These are phyloP conservation scores for Metschnikowia arizonensis DNA, from an alignment of 805 yeast genomes.

Conservation along the genomic window DNA sequence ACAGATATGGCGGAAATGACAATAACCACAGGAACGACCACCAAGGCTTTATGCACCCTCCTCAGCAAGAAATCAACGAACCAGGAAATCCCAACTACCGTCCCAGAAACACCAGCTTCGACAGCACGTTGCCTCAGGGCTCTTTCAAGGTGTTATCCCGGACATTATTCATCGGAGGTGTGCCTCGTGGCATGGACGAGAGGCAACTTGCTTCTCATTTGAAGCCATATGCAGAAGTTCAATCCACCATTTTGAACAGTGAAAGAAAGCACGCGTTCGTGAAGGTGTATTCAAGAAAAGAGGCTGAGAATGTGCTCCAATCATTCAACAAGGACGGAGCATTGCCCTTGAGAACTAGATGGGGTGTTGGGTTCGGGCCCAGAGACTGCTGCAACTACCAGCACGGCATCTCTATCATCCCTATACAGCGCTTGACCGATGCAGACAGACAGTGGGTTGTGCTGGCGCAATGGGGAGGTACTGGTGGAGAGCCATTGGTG, in stretches of 20 bases:
- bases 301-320: slow-evolving; percentile 79
- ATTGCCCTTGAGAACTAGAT: slow-evolving; percentile 72
- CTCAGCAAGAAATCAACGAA: slow-evolving; percentile 51
- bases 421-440: slow-evolving; percentile 83
- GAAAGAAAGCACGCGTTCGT: slow-evolving; percentile 96
- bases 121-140: slow-evolving; percentile 69
- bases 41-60: slow-evolving; percentile 17
- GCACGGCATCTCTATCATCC: slow-evolving; percentile 83
- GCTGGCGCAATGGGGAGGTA: slow-evolving; percentile 94
- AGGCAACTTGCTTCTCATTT: slow-evolving; percentile 62
- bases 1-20: slow-evolving; percentile 12
- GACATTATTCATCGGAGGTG: slow-evolving; percentile 92
- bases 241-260: slow-evolving; percentile 78
- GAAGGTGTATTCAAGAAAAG: slow-evolving; percentile 85
- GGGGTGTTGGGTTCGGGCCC: slow-evolving; percentile 99
- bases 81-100: slow-evolving; percentile 75
- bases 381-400: slow-evolving; percentile 96
- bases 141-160: slow-evolving; percentile 80
- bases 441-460: slow-evolving; percentile 90
- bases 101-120: slow-evolving; percentile 68
- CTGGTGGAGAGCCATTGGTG: slow-evolving; percentile 78
- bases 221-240: slow-evolving; percentile 87
- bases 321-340: slow-evolving; percentile 68
- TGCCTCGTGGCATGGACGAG: slow-evolving; percentile 79
- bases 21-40: slow-evolving; percentile 3